Conservation (phyloP, 805 yeast species). For the Cyberlindnera euphorbiiphila region DNA sequence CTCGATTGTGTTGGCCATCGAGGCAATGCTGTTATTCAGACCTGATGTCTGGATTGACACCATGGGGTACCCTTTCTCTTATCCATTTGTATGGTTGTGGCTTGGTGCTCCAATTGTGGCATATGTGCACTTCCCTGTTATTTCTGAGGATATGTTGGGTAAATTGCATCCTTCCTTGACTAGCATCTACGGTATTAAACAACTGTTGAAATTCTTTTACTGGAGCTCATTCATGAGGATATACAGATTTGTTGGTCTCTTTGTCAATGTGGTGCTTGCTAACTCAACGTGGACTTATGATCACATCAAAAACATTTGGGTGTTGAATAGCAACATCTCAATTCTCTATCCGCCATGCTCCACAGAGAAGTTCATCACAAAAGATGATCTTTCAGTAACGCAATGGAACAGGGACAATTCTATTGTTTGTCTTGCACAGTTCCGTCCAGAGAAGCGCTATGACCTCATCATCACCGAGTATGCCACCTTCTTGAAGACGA, state of each 20-base stretch:
- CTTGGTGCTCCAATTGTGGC: constrained; percentile 74
- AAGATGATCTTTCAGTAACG: constrained; percentile 16
- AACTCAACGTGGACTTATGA: constrained; percentile 91
- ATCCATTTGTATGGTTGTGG: constrained; percentile 55
- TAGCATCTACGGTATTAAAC: constrained; percentile 22
- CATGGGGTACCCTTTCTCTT: constrained; percentile 87
- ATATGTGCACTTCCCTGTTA: constrained; percentile 93
- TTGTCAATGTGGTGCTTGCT: constrained; percentile 60
- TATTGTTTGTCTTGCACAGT: constrained; percentile 68
- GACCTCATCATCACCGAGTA: constrained; percentile 62
- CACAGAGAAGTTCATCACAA: constrained; percentile 46
- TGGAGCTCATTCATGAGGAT: constrained; percentile 66
- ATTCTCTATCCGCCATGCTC: constrained; percentile 90
- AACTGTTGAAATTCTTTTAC: constrained; percentile 49
- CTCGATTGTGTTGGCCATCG: constrained; percentile 60
- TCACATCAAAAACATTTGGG: constrained; percentile 70
- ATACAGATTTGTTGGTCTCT: constrained; percentile 65
- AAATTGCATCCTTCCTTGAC: constrained; percentile 40
- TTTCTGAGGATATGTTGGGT: constrained; percentile 81
- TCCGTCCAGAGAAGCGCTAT: constrained; percentile 94
- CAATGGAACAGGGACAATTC: constrained; percentile 32
- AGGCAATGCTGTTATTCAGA: constrained; percentile 57
- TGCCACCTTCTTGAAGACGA: constrained; percentile 42
- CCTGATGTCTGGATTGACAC: constrained; percentile 96
- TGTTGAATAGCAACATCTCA: constrained; percentile 36